Conservation (phyloP, 1,284 basidiomycete genomes). For the Hortiboletus rubellus region DNA sequence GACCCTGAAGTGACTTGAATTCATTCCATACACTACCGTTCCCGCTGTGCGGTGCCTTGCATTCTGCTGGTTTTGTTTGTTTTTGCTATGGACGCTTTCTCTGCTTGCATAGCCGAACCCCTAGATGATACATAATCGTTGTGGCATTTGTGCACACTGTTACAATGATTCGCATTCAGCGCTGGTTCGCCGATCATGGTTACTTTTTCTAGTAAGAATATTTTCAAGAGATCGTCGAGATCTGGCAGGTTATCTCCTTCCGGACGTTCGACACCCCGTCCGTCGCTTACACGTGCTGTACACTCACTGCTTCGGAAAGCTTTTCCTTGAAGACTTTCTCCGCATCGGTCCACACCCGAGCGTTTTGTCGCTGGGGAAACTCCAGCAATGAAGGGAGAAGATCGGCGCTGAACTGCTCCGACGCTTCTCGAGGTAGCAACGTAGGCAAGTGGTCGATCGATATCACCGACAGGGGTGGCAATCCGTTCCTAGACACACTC, state of each 20-base stretch:
- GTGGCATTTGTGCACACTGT: background rate
- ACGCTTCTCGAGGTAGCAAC: constrained; percentile 92
- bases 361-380: constrained; percentile 65
- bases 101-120: background rate
- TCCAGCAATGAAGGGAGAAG: constrained; percentile 85
- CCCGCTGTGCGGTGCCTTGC: background rate
- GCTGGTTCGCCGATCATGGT: background rate
- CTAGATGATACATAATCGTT: background rate
- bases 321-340: constrained; percentile 86
- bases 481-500: constrained; percentile 45
- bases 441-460: constrained; percentile 99
- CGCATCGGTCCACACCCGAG: constrained; percentile 89
- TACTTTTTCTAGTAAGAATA: background rate
- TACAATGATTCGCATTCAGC: background rate
- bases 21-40: background rate
- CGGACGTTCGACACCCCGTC: background rate
- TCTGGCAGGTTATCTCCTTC: background rate
- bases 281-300: constrained; percentile 4
- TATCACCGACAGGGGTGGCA: constrained; percentile 78
- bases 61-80: background rate
- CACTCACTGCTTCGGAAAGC: constrained; percentile 54
- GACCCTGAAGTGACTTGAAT: background rate
- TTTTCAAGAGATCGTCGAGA: background rate
- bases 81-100: background rate
- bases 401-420: constrained; percentile 93